A percentile compares a stretch with the other conserved stretches of the same genome.
Evolutionary conservation across 2,329 filamentous ascomycete species (phyloP).

Genomic region (Colletotrichum liaoningense): DNA sequence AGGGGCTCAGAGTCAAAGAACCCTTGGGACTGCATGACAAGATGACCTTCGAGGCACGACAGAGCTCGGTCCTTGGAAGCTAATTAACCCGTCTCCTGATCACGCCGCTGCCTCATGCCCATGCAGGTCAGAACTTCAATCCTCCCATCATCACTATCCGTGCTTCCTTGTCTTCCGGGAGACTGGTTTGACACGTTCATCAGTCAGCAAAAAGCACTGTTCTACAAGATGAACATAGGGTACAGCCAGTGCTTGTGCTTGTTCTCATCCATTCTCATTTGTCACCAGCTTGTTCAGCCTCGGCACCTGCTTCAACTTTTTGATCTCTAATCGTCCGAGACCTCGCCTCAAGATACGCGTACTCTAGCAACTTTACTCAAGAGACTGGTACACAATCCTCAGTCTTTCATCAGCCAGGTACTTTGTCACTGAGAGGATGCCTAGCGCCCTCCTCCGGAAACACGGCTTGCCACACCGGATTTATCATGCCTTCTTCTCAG

Average conservation of each 20-base stretch:
- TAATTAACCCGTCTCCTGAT: not conserved
- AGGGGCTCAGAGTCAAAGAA: not conserved
- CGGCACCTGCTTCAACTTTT: slow-evolving; percentile 10
- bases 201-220: not conserved
- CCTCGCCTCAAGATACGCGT: slow-evolving; percentile 4
- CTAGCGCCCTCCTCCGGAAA: not conserved
- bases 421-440: not conserved
- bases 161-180: slow-evolving; percentile 17
- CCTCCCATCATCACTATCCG: slow-evolving; percentile 13
- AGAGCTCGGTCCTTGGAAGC: not conserved
- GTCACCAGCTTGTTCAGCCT: slow-evolving; percentile 2
- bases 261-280: not conserved
- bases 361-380: not conserved
- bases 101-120: slow-evolving; percentile 27
- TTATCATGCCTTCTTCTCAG: not conserved
- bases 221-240: slow-evolving; percentile 24
- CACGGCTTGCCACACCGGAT: not conserved
- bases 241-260: not conserved
- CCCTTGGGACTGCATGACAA: not conserved
- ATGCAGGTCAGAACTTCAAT: slow-evolving; percentile 32
- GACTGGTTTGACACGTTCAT: slow-evolving; percentile 13
- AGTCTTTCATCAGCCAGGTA: not conserved
- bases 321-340: not conserved
- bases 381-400: not conserved
- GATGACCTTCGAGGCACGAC: slow-evolving; percentile 2